phyloP scores from a whole-genome alignment of 805 yeast genomes.

The Candida oleophila region DNA sequence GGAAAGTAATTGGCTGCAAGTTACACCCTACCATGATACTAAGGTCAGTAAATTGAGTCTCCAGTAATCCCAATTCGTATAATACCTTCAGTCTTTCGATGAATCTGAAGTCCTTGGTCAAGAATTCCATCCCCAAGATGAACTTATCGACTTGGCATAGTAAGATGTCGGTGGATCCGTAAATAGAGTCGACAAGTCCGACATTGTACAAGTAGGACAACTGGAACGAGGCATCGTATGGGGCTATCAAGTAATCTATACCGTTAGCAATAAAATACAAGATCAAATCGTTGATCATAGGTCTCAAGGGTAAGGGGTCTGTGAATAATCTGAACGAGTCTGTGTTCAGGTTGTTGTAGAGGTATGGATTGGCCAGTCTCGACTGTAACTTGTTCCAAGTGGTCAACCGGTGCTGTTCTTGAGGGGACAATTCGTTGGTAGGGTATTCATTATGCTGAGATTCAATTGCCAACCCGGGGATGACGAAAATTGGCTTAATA shows the following conservation, averaged over 20 bases:
- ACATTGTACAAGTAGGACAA: conserved; percentile 64
- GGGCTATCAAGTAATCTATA: conserved; percentile 73
- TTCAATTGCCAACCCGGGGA: conserved; percentile 61
- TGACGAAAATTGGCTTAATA: conserved; percentile 78
- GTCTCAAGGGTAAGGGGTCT: conserved; percentile 49
- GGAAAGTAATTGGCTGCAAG: conserved; percentile 64
- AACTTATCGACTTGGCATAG: conserved; percentile 66
- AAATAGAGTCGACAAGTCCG: conserved; percentile 66
- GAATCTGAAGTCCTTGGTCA: conserved; percentile 62
- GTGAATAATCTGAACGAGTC: conserved; percentile 54
- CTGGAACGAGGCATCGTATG: conserved; percentile 79
- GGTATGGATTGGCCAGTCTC: conserved; percentile 20
- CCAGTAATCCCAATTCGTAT: conserved; percentile 56
- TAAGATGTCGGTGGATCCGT: conserved; percentile 81
- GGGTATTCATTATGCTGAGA: conserved; percentile 30
- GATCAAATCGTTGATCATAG: conserved; percentile 56
- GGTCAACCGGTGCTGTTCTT: conserved; percentile 38
- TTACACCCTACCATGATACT: conserved; percentile 78
- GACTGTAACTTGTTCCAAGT: conserved; percentile 39
- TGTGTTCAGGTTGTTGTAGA: conserved; percentile 20
- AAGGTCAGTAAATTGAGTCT: conserved; percentile 71
- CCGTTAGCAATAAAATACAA: conserved; percentile 52
- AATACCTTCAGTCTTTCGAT: conserved; percentile 60
- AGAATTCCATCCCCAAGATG: conserved; percentile 69
- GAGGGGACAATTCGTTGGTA: conserved; percentile 35